These are phyloP conservation scores for Dendrostoma leiphaemia DNA, from an alignment of 2,329 filamentous ascomycete genomes.

Conservation along the genomic window DNA sequence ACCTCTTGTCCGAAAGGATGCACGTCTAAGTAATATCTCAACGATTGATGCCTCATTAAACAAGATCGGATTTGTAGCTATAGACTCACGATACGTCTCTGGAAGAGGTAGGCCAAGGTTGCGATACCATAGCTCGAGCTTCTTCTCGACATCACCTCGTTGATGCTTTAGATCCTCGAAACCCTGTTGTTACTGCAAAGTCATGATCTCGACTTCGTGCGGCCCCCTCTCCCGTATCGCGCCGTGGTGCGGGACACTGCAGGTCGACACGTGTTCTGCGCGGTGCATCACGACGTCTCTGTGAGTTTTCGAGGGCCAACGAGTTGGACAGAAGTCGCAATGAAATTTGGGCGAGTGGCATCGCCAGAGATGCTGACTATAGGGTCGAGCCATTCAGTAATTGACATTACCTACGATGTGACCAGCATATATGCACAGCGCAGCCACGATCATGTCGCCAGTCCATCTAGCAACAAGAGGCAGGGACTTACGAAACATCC, in stretches of 20 bases:
- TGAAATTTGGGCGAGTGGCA: neutral
- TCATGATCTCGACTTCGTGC: neutral
- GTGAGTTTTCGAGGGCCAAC: neutral
- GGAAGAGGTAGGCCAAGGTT: too few relatives aligned
- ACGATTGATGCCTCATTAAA: too few relatives aligned
- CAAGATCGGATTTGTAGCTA: too few relatives aligned
- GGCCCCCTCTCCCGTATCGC: neutral
- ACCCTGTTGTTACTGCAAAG: neutral
- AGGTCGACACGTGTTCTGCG: neutral
- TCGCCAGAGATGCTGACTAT: constrained; percentile 4
- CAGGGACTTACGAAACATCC: neutral
- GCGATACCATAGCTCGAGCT: neutral
- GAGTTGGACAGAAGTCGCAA: neutral
- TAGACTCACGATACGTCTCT: too few relatives aligned
- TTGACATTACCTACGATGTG: too few relatives aligned
- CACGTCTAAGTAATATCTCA: too few relatives aligned
- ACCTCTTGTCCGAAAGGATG: too few relatives aligned
- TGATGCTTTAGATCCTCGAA: neutral
- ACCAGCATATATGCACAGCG: too few relatives aligned
- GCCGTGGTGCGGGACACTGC: neutral
- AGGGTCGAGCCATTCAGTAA: neutral
- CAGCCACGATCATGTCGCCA: too few relatives aligned
- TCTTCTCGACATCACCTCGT: neutral
- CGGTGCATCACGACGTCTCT: neutral
- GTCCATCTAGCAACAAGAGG: too few relatives aligned